Percentiles rank a stretch among this genome's conserved stretches.
Conservation (phyloP, 1,284 basidiomycete genomes). For the Volvariella volvacea region DNA sequence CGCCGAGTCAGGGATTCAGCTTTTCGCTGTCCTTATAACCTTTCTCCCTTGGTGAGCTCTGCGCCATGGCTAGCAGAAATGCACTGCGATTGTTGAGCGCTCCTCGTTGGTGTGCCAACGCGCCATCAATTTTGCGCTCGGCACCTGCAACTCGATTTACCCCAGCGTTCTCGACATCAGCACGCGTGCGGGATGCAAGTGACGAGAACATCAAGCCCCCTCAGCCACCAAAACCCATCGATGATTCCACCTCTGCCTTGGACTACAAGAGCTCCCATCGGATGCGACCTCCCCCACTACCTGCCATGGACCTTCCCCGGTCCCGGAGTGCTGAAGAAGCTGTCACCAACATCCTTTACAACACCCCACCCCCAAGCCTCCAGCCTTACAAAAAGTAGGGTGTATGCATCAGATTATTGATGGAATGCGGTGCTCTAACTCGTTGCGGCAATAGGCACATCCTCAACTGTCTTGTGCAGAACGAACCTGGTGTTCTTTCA, state of each 20-base stretch:
- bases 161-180: background rate
- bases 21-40: too few relatives aligned
- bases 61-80: too few relatives aligned
- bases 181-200: background rate
- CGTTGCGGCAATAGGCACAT: constrained; percentile 60
- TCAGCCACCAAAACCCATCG: constrained; percentile 64
- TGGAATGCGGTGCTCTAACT: background rate
- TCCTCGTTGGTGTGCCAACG: background rate
- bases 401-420: constrained; percentile 3
- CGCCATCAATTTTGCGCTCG: background rate
- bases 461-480: constrained; percentile 98
- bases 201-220: constrained; percentile 44
- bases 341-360: constrained; percentile 93
- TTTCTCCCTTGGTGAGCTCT: too few relatives aligned
- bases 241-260: constrained; percentile 90
- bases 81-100: too few relatives aligned
- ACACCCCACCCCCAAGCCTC: constrained; percentile 87
- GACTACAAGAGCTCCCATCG: constrained; percentile 85
- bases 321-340: constrained; percentile 86
- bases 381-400: constrained; percentile 90
- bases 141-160: background rate
- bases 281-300: constrained; percentile 71
- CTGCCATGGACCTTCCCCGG: constrained; percentile 66
- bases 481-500: constrained; percentile 97
- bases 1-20: background rate